phyloP scores from a whole-genome alignment of 441 rosid genomes.

The Populus hybrid region DNA sequence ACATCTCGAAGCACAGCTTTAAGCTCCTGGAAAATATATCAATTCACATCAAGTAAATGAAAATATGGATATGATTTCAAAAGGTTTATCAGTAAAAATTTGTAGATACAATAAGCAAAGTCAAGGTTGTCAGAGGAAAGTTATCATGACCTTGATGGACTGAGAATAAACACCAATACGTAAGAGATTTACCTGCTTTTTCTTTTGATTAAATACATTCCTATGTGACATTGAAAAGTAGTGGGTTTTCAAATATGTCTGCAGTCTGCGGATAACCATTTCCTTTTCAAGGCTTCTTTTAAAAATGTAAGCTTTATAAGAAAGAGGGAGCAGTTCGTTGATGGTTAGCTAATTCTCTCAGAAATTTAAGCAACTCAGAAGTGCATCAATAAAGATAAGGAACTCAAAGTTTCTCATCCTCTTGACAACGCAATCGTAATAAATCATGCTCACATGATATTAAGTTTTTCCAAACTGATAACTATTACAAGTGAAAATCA shows the following conservation, averaged over 20 bases:
- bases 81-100: too few relatives aligned
- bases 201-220: neutral
- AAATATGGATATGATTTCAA: neutral
- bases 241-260: neutral
- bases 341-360: neutral
- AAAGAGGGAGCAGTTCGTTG: neutral
- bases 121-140: neutral
- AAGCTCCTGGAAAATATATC: slow-evolving; percentile 57
- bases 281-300: neutral
- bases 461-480: neutral
- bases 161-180: neutral
- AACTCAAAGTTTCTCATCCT: neutral
- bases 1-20: slow-evolving; percentile 60
- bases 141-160: neutral
- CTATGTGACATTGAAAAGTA: neutral
- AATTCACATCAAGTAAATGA: slow-evolving; percentile 6
- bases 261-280: neutral
- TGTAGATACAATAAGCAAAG: neutral
- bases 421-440: neutral
- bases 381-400: neutral
- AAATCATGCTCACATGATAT: neutral
- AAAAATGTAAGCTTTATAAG: neutral
- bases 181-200: neutral
- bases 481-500: neutral
- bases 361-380: neutral